Conservation (phyloP, 1,284 basidiomycete genomes). For the Leccinum pachyderme region DNA sequence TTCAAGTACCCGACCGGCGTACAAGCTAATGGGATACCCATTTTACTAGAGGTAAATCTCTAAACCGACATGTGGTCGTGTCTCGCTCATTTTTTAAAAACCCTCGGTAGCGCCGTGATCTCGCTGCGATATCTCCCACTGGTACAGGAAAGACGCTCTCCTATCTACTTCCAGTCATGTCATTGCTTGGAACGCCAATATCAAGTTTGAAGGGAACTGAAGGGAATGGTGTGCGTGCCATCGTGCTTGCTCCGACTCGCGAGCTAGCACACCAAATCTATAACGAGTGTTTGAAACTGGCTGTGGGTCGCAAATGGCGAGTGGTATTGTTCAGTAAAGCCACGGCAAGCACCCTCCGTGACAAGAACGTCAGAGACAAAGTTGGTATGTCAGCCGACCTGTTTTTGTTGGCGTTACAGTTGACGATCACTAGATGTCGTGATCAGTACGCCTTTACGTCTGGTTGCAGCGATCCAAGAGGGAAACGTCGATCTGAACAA, state of each 20-base stretch:
- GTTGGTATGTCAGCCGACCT: constrained; percentile 51
- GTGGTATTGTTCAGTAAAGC: constrained; percentile 84
- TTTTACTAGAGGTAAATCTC: constrained; percentile 61
- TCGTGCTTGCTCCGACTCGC: constrained; percentile 90
- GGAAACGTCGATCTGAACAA: constrained; percentile 67
- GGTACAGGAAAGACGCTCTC: constrained; percentile 93
- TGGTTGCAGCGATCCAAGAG: constrained; percentile 73
- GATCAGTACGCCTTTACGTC: constrained; percentile 77
- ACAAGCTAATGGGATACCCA: constrained; percentile 72
- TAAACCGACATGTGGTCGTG: background rate
- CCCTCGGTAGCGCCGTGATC: constrained; percentile 59
- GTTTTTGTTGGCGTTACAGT: background rate
- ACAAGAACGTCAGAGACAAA: constrained; percentile 69
- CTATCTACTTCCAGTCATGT: constrained; percentile 82
- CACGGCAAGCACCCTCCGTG: constrained; percentile 68
- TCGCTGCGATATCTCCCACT: constrained; percentile 91
- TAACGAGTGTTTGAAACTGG: constrained; percentile 86
- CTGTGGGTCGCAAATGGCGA: constrained; percentile 81
- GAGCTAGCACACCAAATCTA: constrained; percentile 97
- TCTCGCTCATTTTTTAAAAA: background rate
- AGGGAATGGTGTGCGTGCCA: constrained; percentile 67
- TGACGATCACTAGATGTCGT: constrained; percentile 60
- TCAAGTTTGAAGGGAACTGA: constrained; percentile 45
- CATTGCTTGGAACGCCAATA: constrained; percentile 61
- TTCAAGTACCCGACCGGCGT: constrained; percentile 70